Evolutionary conservation across 345 rosid species (phyloP).

Genomic region (Excoecaria cochinchinensis): DNA sequence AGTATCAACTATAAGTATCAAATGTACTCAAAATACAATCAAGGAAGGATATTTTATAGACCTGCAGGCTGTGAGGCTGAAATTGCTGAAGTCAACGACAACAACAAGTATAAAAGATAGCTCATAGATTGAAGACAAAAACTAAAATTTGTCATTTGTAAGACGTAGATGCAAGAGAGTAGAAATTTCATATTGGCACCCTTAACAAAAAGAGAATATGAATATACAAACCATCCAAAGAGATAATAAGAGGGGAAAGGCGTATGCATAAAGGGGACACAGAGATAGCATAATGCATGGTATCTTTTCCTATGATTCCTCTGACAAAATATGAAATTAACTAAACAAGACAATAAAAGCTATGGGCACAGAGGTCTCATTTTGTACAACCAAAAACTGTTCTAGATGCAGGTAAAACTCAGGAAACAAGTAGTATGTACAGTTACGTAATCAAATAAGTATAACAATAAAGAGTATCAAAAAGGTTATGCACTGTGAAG

Average conservation of each 20-base stretch:
- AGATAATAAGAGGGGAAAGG: background rate
- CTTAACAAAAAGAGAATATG: background rate
- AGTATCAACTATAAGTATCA: background rate
- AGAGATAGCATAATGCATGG: background rate
- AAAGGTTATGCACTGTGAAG: background rate
- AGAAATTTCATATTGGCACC: background rate
- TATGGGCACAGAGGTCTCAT: background rate
- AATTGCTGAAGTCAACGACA: background rate
- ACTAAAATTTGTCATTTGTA: background rate
- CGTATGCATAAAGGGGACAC: background rate
- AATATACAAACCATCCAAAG: background rate
- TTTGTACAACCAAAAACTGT: background rate
- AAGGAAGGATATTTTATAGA: background rate
- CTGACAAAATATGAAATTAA: background rate
- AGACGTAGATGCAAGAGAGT: background rate
- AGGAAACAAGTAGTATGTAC: background rate
- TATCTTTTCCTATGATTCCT: background rate
- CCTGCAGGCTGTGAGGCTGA: background rate
- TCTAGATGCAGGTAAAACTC: background rate
- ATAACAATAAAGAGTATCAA: background rate
- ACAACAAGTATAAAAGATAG: background rate
- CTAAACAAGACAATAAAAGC: background rate
- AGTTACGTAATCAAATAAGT: background rate
- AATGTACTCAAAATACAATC: background rate
- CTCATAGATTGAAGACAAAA: background rate